Conservation (phyloP, 2,329 filamentous ascomycete species). For the Fusarium chlamydosporum region DNA sequence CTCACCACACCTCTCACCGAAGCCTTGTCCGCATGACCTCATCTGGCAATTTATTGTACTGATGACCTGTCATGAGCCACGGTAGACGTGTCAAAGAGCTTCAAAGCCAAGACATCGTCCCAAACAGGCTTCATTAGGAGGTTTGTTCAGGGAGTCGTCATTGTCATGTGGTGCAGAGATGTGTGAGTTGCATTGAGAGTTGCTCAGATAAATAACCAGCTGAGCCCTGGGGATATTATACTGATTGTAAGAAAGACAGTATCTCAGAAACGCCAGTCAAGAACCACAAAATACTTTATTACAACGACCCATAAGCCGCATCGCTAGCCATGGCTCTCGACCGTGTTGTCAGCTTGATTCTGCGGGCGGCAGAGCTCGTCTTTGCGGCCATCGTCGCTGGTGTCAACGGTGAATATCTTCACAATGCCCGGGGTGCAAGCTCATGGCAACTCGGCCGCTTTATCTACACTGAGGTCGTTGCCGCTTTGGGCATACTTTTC, state of each 20-base stretch:
- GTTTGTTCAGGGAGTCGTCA: constrained; percentile 39
- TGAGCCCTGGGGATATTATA: constrained; percentile 14
- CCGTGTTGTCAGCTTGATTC: constrained; percentile 57
- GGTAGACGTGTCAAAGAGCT: constrained; percentile 35
- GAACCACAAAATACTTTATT: not conserved
- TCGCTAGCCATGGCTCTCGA: constrained; percentile 56
- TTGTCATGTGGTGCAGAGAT: constrained; percentile 42
- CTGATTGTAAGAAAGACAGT: constrained; percentile 5
- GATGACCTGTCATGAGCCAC: constrained; percentile 36
- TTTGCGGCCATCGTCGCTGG: constrained; percentile 81
- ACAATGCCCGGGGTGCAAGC: constrained; percentile 61
- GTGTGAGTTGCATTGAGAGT: constrained; percentile 24
- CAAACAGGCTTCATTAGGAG: constrained; percentile 43
- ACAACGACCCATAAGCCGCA: constrained; percentile 2
- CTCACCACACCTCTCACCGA: constrained; percentile 31
- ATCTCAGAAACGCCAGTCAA: constrained; percentile 4
- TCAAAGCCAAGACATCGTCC: constrained; percentile 26
- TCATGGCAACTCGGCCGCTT: constrained; percentile 72
- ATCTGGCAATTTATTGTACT: constrained; percentile 33
- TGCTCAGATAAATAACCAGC: constrained; percentile 44
- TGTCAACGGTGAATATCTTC: constrained; percentile 76
- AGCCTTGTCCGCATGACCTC: constrained; percentile 48
- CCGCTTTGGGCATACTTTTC: constrained; percentile 77
- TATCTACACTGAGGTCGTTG: constrained; percentile 82
- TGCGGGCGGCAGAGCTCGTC: constrained; percentile 68